These are phyloP conservation scores for Penicillium arizonense DNA, from an alignment of 495 filamentous ascomycete species.

Conservation along the genomic window DNA sequence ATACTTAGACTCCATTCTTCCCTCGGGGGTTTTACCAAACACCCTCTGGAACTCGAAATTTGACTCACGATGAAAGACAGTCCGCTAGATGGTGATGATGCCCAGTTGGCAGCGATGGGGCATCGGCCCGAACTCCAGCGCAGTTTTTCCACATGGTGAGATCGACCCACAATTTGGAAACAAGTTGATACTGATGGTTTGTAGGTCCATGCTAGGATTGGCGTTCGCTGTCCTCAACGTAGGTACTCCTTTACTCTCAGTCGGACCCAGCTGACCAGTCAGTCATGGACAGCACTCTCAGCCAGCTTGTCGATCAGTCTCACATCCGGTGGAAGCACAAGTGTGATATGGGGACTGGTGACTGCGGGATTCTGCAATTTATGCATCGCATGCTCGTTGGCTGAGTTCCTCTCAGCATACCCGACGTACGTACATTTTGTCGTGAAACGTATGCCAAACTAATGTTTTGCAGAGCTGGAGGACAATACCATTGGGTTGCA, in stretches of 20 bases:
- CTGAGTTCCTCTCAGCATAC: constrained; percentile 69
- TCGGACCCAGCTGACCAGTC: not conserved
- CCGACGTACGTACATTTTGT: constrained; percentile 50
- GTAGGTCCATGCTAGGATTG: constrained; percentile 44
- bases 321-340: constrained; percentile 42
- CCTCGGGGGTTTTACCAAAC: not conserved
- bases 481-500: constrained; percentile 75
- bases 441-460: not conserved
- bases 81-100: constrained; percentile 37
- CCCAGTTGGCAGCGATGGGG: constrained; percentile 54
- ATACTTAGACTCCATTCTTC: constrained; percentile 1
- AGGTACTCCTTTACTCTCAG: not conserved
- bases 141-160: constrained; percentile 44
- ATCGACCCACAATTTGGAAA: not conserved
- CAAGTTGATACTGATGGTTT: not conserved
- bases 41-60: not conserved
- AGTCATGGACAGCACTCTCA: constrained; percentile 47
- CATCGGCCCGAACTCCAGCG: constrained; percentile 60
- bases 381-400: constrained; percentile 64
- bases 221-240: constrained; percentile 49
- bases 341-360: constrained; percentile 54
- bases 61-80: constrained; percentile 17
- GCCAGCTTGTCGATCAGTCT: constrained; percentile 45
- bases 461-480: constrained; percentile 41
- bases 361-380: constrained; percentile 69